These are phyloP conservation scores for Jaapia argillacea DNA, from an alignment of 768 basidiomycete genomes.

Conservation along the genomic window DNA sequence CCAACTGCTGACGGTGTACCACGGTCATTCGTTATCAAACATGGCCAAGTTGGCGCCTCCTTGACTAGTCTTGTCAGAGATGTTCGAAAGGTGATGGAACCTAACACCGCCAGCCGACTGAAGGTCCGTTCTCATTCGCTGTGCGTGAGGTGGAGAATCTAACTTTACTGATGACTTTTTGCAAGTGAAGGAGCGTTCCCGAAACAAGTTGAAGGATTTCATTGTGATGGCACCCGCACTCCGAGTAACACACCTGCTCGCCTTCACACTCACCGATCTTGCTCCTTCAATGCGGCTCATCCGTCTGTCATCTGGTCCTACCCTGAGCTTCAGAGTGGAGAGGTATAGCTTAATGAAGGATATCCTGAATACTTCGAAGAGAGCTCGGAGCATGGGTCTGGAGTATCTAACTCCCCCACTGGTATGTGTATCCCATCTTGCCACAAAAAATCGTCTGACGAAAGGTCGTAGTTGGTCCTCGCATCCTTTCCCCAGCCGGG, in stretches of 20 bases:
- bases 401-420: conserved; percentile 91
- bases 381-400: conserved; percentile 67
- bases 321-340: conserved; percentile 87
- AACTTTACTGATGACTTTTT: conserved; percentile 2
- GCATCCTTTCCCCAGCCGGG: conserved; percentile 76
- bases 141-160: not conserved
- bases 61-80: conserved; percentile 86
- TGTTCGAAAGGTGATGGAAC: conserved; percentile 94
- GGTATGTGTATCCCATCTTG: conserved; percentile 33
- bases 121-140: conserved; percentile 37
- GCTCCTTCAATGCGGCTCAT: conserved; percentile 83
- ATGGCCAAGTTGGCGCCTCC: conserved; percentile 85
- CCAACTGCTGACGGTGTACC: conserved; percentile 37
- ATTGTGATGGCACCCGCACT: conserved; percentile 85
- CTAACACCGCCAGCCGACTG: conserved; percentile 91
- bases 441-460: not conserved
- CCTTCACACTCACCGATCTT: conserved; percentile 80
- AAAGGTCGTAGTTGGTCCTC: conserved; percentile 66
- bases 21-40: conserved; percentile 95
- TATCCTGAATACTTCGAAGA: conserved; percentile 52
- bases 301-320: conserved; percentile 83
- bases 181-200: conserved; percentile 66
- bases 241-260: conserved; percentile 85
- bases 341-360: conserved; percentile 90
- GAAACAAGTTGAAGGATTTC: conserved; percentile 91